Conservation (phyloP, 345 rosid genomes). For the Turnera subulata region DNA sequence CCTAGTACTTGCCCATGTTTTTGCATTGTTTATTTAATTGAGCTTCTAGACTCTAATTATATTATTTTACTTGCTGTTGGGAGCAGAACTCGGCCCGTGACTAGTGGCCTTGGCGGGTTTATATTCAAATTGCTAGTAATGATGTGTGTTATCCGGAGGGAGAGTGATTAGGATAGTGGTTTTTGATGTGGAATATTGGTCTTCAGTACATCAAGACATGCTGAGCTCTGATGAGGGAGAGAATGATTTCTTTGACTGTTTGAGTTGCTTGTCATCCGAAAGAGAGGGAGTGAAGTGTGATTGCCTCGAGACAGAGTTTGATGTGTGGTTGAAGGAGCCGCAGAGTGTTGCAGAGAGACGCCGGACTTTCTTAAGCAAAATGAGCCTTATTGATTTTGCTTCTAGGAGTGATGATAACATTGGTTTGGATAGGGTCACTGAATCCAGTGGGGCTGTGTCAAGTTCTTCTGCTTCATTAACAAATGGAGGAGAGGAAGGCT, state of each 20-base stretch:
- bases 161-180: conserved; percentile 7
- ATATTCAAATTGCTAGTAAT: conserved; percentile 8
- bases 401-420: conserved; percentile 7
- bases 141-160: conserved; percentile 24
- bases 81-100: conserved; percentile 50
- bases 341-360: conserved; percentile 69
- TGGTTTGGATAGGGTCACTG: conserved; percentile 40
- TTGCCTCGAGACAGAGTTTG: conserved; percentile 19
- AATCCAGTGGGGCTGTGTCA: conserved; percentile 44
- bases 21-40: conserved; percentile 16
- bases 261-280: conserved; percentile 40
- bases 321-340: conserved; percentile 59
- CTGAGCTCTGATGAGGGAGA: conserved; percentile 37
- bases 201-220: conserved; percentile 43
- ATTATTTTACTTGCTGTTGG: conserved; percentile 15
- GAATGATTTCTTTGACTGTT: conserved; percentile 66
- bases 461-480: conserved; percentile 22
- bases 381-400: conserved; percentile 42
- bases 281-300: conserved; percentile 21
- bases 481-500: conserved; percentile 18
- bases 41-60: conserved; percentile 2
- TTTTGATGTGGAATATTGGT: conserved; percentile 38
- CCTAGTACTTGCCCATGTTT: conserved; percentile 37
- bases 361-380: conserved; percentile 37
- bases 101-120: conserved; percentile 29